phyloP scores from a whole-genome alignment of 129 eudicot genomes.

The Flaveria sonorensis region DNA sequence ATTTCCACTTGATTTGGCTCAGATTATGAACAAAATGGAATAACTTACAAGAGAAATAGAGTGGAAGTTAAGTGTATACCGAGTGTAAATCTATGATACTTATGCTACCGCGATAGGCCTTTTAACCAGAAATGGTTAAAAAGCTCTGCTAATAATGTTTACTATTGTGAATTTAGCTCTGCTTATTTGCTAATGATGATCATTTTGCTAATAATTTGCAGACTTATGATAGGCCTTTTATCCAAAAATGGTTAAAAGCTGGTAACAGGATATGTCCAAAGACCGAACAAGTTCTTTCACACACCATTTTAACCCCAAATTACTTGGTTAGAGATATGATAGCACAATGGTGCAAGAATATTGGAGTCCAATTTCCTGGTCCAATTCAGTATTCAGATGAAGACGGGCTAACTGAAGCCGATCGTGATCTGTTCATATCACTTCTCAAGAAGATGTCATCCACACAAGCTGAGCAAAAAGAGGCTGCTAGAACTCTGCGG shows the following conservation, averaged over 20 bases:
- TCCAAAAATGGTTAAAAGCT: slow-evolving; percentile 86
- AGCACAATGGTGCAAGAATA: slow-evolving; percentile 72
- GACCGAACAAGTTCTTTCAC: slow-evolving; percentile 90
- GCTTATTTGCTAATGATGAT: not conserved
- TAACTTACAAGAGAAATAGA: too few species aligned
- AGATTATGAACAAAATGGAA: too few species aligned
- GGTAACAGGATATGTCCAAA: slow-evolving; percentile 86
- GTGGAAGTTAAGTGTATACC: too few species aligned
- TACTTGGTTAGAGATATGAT: slow-evolving; percentile 77
- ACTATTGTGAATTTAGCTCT: not conserved
- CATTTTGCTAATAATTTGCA: slow-evolving; percentile 40
- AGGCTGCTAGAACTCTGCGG: slow-evolving; percentile 77
- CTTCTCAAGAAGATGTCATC: slow-evolving; percentile 74
- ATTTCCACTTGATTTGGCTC: too few species aligned
- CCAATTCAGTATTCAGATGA: slow-evolving; percentile 47
- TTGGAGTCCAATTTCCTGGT: slow-evolving; percentile 63
- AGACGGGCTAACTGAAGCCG: slow-evolving; percentile 57
- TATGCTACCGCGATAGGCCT: too few species aligned
- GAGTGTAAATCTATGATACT: too few species aligned
- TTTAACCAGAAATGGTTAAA: too few species aligned
- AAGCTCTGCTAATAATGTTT: not conserved
- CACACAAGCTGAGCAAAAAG: slow-evolving; percentile 67
- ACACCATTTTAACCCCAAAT: slow-evolving; percentile 80
- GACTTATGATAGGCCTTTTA: slow-evolving; percentile 89
- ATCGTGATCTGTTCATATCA: slow-evolving; percentile 54